Base-by-base conservation (phyloP, 139 green algal species). In the Chlamydomonas urium region DNA sequence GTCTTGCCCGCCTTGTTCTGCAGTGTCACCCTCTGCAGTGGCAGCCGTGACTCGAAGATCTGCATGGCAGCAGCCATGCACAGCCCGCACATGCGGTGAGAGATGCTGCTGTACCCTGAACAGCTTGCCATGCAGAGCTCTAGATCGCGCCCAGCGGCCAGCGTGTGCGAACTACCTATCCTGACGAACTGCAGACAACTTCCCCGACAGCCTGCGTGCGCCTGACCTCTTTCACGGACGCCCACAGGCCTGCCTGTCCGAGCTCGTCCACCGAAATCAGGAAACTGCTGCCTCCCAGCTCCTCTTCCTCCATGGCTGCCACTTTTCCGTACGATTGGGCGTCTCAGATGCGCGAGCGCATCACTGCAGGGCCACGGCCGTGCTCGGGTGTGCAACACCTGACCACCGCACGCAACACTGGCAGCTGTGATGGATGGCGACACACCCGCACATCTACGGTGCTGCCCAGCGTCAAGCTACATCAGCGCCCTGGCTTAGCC, bases 1-100 rank as follows among this genome's bases (percentile, higher is more conserved):
- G 69, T 28, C 34, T 79, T 84, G 32, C 83, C 86, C 2, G 92
- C 53, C 65, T 92, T 95, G 76, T 91, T 92, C 34, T 71, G 68
- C 1, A 95, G 77, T 1, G 70, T 74, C 3, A 92, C 69, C n/a
- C 89, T 63, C 58, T 81, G 75, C 35, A 95, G 75, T 2, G 83
- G 82, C n/a, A 78, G 33, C 0, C 84, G 65, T 8, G 69, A 71
- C 75, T 92, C 79, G 47, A 95, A 53, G 19, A 85, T 60, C 90
- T 95, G 77, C 60, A 38, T n/a, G n/a, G n/a, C n/a, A n/a, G n/a
- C n/a, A n/a, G n/a, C n/a, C n/a, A n/a, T n/a, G n/a, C n/a, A n/a
- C n/a, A n/a, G n/a, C n/a, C n/a, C n/a, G n/a, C n/a, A n/a, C n/a
- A n/a, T n/a, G n/a, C n/a, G n/a, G n/a, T n/a, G n/a, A n/a, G n/a